Percentiles rank a stretch among this genome's conserved stretches.
phyloP scores from a whole-genome alignment of 1,284 basidiomycete species.

The Ganoderma boninense region DNA sequence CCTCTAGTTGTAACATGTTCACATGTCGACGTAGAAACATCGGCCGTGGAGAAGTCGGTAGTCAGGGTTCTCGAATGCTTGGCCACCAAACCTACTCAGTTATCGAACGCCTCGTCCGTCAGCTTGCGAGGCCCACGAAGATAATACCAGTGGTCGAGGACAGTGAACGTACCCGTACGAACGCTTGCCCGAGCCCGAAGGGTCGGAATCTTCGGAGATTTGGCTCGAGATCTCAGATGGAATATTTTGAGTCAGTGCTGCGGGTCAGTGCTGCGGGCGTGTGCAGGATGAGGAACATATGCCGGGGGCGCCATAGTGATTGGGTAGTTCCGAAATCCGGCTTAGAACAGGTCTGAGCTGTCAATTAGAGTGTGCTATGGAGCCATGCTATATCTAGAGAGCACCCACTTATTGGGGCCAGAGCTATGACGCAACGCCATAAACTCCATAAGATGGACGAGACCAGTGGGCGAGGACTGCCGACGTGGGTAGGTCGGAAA shows the following conservation, averaged over 20 bases:
- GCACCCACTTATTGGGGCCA: neutral
- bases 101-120: neutral
- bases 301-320: neutral
- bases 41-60: neutral
- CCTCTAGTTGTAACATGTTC: neutral
- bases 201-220: neutral
- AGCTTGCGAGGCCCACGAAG: neutral
- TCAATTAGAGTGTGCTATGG: neutral
- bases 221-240: neutral
- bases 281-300: neutral
- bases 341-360: neutral
- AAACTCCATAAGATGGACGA: neutral
- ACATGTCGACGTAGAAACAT: neutral
- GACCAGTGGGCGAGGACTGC: neutral
- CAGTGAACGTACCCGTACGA: neutral
- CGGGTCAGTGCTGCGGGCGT: neutral
- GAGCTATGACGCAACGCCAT: neutral
- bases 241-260: neutral
- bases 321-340: neutral
- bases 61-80: neutral
- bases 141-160: neutral
- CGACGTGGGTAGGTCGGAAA: neutral
- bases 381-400: neutral
- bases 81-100: neutral
- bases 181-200: neutral